Evolutionary conservation across 306 rosid species (phyloP), one percentile per base, ranked within the genome.

Genomic region (Malus sylvestris): DNA sequence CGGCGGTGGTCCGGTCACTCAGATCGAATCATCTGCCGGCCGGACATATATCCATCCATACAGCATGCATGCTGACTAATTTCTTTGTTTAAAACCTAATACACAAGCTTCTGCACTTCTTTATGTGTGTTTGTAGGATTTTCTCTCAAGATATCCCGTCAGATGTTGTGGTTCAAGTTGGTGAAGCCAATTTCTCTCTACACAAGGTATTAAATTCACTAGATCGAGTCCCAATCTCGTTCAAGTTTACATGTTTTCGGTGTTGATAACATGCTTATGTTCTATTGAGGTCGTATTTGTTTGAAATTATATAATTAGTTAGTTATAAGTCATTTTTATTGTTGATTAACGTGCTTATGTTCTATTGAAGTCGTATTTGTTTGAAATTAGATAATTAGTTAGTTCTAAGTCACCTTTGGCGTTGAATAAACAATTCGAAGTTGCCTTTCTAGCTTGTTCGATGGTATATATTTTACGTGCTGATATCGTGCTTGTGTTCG

Each of bases 91-190:
- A 51, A 51, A 15, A 51, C 62, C 29, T n/a, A 10, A 58, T 9
- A 8, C 11, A 10, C 35, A 20, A 20, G 12, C 10, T 44, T n/a
- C 14, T 46, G 1, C 22, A 0, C 4, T 4, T 55, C 7, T 0
- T 58, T 35, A 8, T 29, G 30, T 2, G 4, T 14, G 16, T 78
- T 4, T 78, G 58, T 85, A 93, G 97, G 97, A 79, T 91, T 79
- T 85, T 89, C 86, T 89, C 93, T 76, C 95, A 89, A 76, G 95
- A 89, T 15, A 84, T 95, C 25, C 97, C 97, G 4, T 81, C 89
- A 2, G 98, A 95, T 83, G 90, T 92, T 29, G 72, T 78, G 22
- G 90, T 90, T 73, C 74, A 74, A 35, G 89, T 92, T 35, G 97
- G 97, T 8, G 96, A 89, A 84, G 91, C 93, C 27, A 80, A 45